Conservation (phyloP, 169 alveolate species). For the Cryptosporidium meleagridis region DNA sequence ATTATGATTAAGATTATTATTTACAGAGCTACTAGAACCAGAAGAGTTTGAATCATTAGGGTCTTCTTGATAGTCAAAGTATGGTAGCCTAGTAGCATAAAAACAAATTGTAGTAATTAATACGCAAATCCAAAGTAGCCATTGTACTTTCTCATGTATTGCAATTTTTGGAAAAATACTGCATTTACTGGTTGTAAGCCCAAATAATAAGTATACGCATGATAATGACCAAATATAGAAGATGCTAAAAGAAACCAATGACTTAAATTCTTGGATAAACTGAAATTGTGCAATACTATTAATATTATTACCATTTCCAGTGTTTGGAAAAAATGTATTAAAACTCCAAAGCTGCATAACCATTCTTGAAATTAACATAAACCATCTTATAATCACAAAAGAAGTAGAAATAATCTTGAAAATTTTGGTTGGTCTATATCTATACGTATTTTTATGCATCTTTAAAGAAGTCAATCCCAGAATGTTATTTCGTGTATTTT, state of each 20-base stretch:
- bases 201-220: conserved; percentile 58
- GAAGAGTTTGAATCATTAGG: not conserved
- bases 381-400: conserved; percentile 65
- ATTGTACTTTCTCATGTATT: conserved; percentile 50
- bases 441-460: conserved; percentile 28
- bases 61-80: not conserved
- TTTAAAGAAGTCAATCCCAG: conserved; percentile 8
- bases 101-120: conserved; percentile 24
- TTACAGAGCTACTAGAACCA: not conserved
- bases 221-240: conserved; percentile 74
- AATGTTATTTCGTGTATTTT: conserved; percentile 5
- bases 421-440: conserved; percentile 36
- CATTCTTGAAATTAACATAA: conserved; percentile 48
- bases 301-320: conserved; percentile 19
- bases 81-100: conserved; percentile 4
- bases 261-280: conserved; percentile 37
- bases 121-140: conserved; percentile 61
- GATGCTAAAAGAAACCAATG: conserved; percentile 47
- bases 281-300: conserved; percentile 8
- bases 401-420: conserved; percentile 24
- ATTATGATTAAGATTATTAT: not conserved
- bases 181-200: conserved; percentile 52
- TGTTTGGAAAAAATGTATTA: not conserved
- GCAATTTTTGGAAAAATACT: conserved; percentile 54
- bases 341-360: conserved; percentile 37